These are phyloP conservation scores for Byssochlamys sp. DNA, from an alignment of 2,329 filamentous ascomycete genomes.

Conservation along the genomic window DNA sequence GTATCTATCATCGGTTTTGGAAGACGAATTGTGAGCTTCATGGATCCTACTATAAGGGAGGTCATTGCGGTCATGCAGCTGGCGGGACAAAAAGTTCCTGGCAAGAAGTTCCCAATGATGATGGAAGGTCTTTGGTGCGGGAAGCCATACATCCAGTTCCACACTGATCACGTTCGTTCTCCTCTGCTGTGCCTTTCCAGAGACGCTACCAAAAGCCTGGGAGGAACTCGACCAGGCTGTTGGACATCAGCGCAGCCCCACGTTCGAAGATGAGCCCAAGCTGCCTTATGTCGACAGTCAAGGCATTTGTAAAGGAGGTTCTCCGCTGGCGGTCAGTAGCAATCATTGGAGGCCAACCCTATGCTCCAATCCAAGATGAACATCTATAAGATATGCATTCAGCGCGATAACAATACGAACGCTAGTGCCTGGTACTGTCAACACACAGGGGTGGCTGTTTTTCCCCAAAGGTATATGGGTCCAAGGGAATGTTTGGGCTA, in stretches of 20 bases:
- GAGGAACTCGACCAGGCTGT: constrained; percentile 27
- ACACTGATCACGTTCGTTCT: constrained; percentile 20
- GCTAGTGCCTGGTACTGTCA: constrained; percentile 4
- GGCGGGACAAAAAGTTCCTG: constrained; percentile 47
- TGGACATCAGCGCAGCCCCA: constrained; percentile 21
- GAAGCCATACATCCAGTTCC: constrained; percentile 20
- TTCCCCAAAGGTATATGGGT: constrained; percentile 9
- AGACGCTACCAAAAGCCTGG: constrained; percentile 16
- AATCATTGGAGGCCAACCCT: constrained; percentile 17
- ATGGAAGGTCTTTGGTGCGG: constrained; percentile 39
- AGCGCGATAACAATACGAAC: no score
- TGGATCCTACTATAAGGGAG: constrained; percentile 52
- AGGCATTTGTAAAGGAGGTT: constrained; percentile 23
- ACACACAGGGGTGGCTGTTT: constrained; percentile 10
- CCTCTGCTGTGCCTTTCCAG: constrained; percentile 19
- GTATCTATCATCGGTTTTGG: constrained; percentile 35
- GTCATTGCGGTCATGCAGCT: constrained; percentile 53
- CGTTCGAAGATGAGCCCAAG: constrained; percentile 20
- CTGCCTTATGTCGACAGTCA: constrained; percentile 16
- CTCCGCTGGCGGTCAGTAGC: constrained; percentile 19
- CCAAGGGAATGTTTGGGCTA: constrained; percentile 18
- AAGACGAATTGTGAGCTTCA: constrained; percentile 29
- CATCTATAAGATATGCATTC: constrained; percentile 11
- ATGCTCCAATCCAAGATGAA: constrained; percentile 15
- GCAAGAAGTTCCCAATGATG: constrained; percentile 49